phyloP scores from a whole-genome alignment of 129 eudicot genomes.

The Deinandra increscens region DNA sequence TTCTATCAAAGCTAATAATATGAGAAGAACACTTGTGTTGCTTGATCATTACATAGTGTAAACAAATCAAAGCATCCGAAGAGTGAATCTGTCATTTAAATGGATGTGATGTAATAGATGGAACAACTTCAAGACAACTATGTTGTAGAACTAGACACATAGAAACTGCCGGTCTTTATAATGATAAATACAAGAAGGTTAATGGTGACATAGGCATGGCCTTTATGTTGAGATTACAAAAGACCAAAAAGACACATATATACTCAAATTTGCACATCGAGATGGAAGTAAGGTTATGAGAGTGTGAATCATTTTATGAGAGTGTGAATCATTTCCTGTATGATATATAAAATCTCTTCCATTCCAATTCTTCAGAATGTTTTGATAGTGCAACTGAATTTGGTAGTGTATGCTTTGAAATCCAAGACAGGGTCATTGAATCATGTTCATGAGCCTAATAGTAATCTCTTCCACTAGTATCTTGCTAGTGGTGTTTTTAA shows the following conservation, averaged over 20 bases:
- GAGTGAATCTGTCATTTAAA: no score
- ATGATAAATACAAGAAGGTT: background rate
- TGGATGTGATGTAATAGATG: background rate
- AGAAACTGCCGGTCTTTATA: constrained; percentile 3
- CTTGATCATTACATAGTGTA: no score
- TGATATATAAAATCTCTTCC: background rate
- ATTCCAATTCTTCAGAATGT: background rate
- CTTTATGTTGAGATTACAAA: background rate
- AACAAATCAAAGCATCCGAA: no score
- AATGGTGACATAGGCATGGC: background rate
- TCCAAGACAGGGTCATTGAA: background rate
- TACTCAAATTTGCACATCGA: background rate
- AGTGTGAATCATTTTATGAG: background rate
- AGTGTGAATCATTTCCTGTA: background rate
- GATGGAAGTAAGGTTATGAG: background rate
- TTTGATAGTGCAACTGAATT: constrained; percentile 2
- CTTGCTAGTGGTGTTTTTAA: no score
- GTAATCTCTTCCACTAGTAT: no score
- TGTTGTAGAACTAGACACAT: constrained; percentile 14
- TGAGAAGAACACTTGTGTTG: no score
- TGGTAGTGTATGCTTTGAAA: background rate
- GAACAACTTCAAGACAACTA: background rate
- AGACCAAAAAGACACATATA: background rate
- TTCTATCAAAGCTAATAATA: no score
- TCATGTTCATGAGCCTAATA: constrained; percentile 16